Evolutionary conservation across 2,329 filamentous ascomycete genomes (phyloP), one percentile per base, ranked within the genome.

Genomic region (Talaromyces atroroseus): DNA sequence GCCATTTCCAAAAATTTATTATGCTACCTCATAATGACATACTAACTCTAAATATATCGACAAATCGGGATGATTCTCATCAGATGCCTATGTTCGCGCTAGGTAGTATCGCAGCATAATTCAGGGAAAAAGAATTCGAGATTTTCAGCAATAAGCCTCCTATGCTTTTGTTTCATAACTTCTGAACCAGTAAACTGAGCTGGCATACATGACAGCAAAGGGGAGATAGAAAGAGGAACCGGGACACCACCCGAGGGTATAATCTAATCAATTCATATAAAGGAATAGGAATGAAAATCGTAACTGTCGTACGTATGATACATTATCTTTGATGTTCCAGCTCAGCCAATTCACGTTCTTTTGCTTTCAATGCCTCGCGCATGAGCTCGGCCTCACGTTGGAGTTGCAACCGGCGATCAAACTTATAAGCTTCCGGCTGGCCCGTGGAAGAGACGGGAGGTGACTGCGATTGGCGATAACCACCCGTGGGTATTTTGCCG

Each of bases 341-440:
- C 38, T 78, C 76, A 49, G 85, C 85, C 56, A 92, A 74, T 65
- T 92, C 88, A 48, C 84, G 79, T 71, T 92, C 88, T 66, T 91
- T 92, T 12, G 83, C 86, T 10, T 84, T 80, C 29, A 92, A 76
- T 70, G 87, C 77, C 68, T 86, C 83, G 38, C 88, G 81, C 84
- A 94, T 94, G 52, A 79, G 78, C 65, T 92, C 88, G 0, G 88
- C 85, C 69, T 95, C 89, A 23, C 84, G 79, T 67, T 86, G 81
- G 49, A 95, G 74, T 49, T 84, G 81, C 8, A 82, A 82, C 49
- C 87, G 80, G 55, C 84, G 80, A 61, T 88, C 86, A 3, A 80
- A 78, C 20, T 54, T 57, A 7, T 76, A 66, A 14, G 75, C 75
- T 29, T 82, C 81, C n/a, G 70, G 72, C 29, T 83, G 79, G 11